Conservation (phyloP, 2,329 filamentous ascomycete genomes). For the Scopulariopsis brevicaulis region DNA sequence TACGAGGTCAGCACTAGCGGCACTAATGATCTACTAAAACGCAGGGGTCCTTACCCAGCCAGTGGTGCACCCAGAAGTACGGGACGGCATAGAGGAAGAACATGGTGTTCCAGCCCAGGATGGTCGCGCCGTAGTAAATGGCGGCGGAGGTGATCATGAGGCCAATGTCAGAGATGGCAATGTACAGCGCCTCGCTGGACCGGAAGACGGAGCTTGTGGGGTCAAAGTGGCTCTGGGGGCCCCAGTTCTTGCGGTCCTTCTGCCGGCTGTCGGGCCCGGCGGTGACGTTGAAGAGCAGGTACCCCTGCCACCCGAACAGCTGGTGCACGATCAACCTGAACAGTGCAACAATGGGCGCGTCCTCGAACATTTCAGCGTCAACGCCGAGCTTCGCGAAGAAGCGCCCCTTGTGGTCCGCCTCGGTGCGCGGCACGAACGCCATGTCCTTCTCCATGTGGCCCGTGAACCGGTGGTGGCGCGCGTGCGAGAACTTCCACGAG, state of each 20-base stretch:
- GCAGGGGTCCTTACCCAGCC: slow-evolving; percentile 32
- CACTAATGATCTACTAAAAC: background rate
- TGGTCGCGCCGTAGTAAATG: slow-evolving; percentile 38
- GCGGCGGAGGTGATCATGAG: slow-evolving; percentile 36
- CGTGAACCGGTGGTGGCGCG: slow-evolving; percentile 57
- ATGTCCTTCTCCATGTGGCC: slow-evolving; percentile 59
- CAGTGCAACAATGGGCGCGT: slow-evolving; percentile 46
- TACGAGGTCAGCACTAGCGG: slow-evolving; percentile 9
- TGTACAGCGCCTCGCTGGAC: slow-evolving; percentile 40
- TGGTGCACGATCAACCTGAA: slow-evolving; percentile 48
- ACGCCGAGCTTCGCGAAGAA: slow-evolving; percentile 20
- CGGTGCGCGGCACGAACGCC: slow-evolving; percentile 45
- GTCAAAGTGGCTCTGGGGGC: slow-evolving; percentile 45
- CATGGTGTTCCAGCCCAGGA: slow-evolving; percentile 44
- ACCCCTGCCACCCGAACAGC: slow-evolving; percentile 52
- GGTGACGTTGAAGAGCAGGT: slow-evolving; percentile 48
- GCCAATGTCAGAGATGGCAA: slow-evolving; percentile 49
- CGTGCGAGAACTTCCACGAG: slow-evolving; percentile 61
- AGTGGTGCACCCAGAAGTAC: slow-evolving; percentile 61
- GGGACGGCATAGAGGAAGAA: slow-evolving; percentile 50
- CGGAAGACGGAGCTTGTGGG: slow-evolving; percentile 51
- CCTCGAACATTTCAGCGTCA: slow-evolving; percentile 46
- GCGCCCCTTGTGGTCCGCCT: slow-evolving; percentile 21
- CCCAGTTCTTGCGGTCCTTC: slow-evolving; percentile 25
- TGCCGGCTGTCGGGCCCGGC: slow-evolving; percentile 36